These are phyloP conservation scores for Eruca vesicaria DNA, from an alignment of 441 rosid species.

Conservation along the genomic window DNA sequence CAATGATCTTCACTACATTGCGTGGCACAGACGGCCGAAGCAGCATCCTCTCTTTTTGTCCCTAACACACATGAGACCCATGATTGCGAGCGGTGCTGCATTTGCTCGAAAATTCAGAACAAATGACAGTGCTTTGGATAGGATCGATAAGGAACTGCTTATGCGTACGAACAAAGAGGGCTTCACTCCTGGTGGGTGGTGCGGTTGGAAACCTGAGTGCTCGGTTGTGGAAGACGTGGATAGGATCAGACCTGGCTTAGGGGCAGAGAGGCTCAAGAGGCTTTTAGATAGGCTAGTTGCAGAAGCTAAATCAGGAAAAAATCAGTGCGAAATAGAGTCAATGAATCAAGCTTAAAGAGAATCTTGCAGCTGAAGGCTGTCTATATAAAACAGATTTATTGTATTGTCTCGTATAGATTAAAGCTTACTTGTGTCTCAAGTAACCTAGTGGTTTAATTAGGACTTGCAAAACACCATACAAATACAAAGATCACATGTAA, in stretches of 20 bases:
- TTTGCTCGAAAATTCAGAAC: slow-evolving; percentile 73
- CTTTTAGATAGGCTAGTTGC: slow-evolving; percentile 53
- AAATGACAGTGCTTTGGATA: slow-evolving; percentile 50
- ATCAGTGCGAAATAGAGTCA: neutral
- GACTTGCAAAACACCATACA: neutral
- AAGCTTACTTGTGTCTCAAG: slow-evolving; percentile 1
- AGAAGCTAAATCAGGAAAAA: neutral
- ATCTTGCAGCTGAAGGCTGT: neutral
- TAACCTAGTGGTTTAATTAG: neutral
- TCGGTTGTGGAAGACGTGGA: slow-evolving; percentile 53
- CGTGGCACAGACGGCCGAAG: slow-evolving; percentile 76
- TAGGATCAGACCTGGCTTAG: slow-evolving; percentile 70
- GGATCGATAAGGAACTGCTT: slow-evolving; percentile 68
- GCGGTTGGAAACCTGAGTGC: slow-evolving; percentile 60
- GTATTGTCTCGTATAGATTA: too few relatives aligned
- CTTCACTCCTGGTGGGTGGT: slow-evolving; percentile 93
- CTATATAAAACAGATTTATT: neutral
- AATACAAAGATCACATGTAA: too few relatives aligned
- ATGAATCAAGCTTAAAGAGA: neutral
- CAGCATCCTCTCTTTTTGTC: slow-evolving; percentile 81
- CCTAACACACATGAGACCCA: slow-evolving; percentile 43
- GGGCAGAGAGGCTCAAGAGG: slow-evolving; percentile 58
- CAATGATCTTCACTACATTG: slow-evolving; percentile 84
- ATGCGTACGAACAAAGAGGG: slow-evolving; percentile 42
- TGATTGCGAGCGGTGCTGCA: slow-evolving; percentile 68